These are phyloP conservation scores for Eimeria sp. DNA, from an alignment of 169 alveolate species.

Conservation along the genomic window DNA sequence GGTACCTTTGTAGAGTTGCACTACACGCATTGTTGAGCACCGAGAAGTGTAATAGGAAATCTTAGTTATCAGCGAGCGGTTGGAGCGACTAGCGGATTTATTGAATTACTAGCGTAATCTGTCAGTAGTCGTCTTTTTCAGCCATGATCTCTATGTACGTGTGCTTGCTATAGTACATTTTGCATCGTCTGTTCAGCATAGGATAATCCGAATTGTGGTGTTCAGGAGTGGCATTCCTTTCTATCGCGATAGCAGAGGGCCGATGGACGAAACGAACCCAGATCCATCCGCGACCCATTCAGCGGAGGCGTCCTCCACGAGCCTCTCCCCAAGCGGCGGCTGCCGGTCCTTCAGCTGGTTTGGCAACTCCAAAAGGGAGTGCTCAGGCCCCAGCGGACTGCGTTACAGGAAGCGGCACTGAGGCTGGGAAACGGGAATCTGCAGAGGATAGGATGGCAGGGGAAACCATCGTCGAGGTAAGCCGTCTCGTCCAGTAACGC, in stretches of 20 bases:
- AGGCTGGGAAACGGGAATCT: conserved; percentile 3
- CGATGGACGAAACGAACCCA: conserved; percentile 52
- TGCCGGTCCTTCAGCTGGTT: conserved; percentile 11
- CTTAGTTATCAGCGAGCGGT: not conserved
- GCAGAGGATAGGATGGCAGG: not conserved
- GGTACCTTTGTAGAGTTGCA: not conserved
- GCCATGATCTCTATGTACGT: not conserved
- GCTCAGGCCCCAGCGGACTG: conserved; percentile 22
- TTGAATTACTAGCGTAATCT: too few species aligned
- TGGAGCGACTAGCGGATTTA: not conserved
- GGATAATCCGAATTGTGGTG: not conserved
- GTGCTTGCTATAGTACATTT: not conserved
- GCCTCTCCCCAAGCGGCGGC: not conserved
- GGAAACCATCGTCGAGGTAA: conserved; percentile 61
- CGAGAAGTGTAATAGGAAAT: not conserved
- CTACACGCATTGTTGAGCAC: not conserved
- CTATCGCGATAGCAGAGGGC: conserved; percentile 48
- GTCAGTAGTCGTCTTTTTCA: not conserved
- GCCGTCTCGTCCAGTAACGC: not conserved
- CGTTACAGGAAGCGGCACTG: not conserved
- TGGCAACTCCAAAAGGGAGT: not conserved
- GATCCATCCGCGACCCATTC: conserved; percentile 51
- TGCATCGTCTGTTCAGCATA: too few species aligned
- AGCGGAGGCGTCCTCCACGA: conserved; percentile 12
- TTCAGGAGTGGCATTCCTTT: conserved; percentile 73